These are phyloP conservation scores for Dryadomyces quercivorus DNA, from an alignment of 2,329 filamentous ascomycete genomes.

Conservation along the genomic window DNA sequence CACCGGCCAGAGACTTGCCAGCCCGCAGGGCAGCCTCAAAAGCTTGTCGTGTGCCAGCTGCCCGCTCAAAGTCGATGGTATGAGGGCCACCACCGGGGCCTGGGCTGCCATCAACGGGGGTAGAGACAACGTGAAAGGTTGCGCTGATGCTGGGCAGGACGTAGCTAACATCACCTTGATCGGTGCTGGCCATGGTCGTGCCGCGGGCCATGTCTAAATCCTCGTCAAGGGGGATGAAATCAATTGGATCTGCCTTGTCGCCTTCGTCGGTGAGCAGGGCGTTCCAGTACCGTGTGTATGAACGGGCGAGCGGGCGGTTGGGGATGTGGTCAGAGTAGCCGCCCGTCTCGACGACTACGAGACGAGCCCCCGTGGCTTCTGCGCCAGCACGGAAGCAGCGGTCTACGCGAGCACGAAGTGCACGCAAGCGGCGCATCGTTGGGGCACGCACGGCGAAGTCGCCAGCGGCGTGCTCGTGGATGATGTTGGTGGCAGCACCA, in stretches of 20 bases:
- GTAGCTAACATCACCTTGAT: conserved; percentile 48
- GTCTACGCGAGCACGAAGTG: conserved; percentile 28
- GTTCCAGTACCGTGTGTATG: conserved; percentile 34
- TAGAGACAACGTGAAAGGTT: conserved; percentile 37
- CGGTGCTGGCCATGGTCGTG: conserved; percentile 39
- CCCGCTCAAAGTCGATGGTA: conserved; percentile 37
- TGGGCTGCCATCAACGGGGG: conserved; percentile 13
- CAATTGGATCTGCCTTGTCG: neutral
- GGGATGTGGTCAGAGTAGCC: conserved; percentile 44
- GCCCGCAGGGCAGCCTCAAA: conserved; percentile 33
- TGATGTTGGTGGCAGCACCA: conserved; percentile 42
- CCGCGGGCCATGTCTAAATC: conserved; percentile 29
- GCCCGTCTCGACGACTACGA: conserved; percentile 28
- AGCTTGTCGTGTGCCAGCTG: conserved; percentile 34
- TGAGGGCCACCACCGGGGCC: conserved; percentile 32
- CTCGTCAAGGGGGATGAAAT: conserved; percentile 16
- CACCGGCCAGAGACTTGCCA: conserved; percentile 34
- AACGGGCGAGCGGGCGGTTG: conserved; percentile 32
- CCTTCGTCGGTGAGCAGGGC: conserved; percentile 13
- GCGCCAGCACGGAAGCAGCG: conserved; percentile 28
- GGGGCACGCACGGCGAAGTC: conserved; percentile 32
- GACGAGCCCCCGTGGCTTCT: conserved; percentile 30
- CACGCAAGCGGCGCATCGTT: conserved; percentile 26
- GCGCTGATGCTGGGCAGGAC: conserved; percentile 41
- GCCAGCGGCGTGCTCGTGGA: conserved; percentile 35